Base-by-base conservation (phyloP, 2,329 filamentous ascomycete genomes). In the Pseudogymnoascus sp. region DNA sequence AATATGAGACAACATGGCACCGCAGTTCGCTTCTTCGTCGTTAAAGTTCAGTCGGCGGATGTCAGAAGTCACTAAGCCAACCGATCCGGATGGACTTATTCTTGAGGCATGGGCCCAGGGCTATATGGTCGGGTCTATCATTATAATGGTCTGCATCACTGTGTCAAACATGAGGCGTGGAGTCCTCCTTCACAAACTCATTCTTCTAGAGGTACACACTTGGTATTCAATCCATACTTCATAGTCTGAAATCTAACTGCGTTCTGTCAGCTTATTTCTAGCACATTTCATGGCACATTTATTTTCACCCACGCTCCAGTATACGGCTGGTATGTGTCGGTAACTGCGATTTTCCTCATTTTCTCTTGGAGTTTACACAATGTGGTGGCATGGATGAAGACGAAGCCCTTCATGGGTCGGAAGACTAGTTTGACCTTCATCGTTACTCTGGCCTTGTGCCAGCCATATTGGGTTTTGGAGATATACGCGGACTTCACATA, bases 321-420 rank as follows among this genome's bases (percentile, higher is more conserved):
- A 2, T 86, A 85, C 68, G 83, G 82, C 59, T 88, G 85, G 85
- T 88, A 85, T 72, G 76, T 88, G 2, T 84, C 83, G 1, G 75
- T 78, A 23, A 84, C 82, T 2, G 84, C 82, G 6, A 80, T 87
- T 6, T 78, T 83, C 16, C 78, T 88, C 14, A 38, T 38, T n/a
- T 16, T 38, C 37, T 38, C 37, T 38, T 38, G 37, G 37, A 38
- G 37, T 38, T 38, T 38, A 38, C 37, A 38, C 14, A 38, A 38
- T n/a, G 14, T 38, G 37, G 37, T 38, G 6, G 37, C 37, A 38
- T 38, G 35, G 35, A 37, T 37, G 35, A 37, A 37, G 35, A 37
- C 35, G 35, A 37, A 37, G 12, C 35, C 35, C 12, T 37, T 37
- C 35, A 37, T 37, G 14, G 38, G 38, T 12, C 38, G 16, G 16